Conservation (phyloP, 352 stramenopile species). For the Globisporangium nunn region DNA sequence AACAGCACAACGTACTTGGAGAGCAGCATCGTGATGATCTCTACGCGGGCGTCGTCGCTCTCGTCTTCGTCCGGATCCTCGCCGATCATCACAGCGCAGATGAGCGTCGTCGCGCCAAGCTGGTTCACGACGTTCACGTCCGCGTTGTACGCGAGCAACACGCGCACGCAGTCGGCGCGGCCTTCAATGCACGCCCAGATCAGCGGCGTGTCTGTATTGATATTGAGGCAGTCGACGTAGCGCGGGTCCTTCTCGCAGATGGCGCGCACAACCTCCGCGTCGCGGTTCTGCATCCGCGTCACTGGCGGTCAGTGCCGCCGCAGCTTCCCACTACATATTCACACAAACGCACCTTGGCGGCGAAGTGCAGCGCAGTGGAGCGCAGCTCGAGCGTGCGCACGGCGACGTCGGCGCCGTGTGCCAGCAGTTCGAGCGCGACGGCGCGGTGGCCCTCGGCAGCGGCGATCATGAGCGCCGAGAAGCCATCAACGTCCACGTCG, state of each 20-base stretch:
- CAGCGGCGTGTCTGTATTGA: constrained; percentile 71
- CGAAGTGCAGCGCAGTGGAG: constrained; percentile 73
- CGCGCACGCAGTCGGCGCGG: constrained; percentile 50
- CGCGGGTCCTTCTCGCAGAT: constrained; percentile 56
- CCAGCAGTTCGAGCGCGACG: constrained; percentile 51
- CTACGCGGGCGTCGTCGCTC: constrained; percentile 35
- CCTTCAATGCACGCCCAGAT: constrained; percentile 83
- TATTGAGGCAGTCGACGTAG: constrained; percentile 60
- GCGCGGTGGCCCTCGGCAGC: constrained; percentile 57
- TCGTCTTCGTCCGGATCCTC: constrained; percentile 57
- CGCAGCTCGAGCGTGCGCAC: constrained; percentile 67
- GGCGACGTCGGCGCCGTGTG: constrained; percentile 45
- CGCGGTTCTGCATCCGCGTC: constrained; percentile 35
- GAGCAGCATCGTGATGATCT: constrained; percentile 59
- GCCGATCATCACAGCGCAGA: constrained; percentile 76
- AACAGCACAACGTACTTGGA: constrained; percentile 20
- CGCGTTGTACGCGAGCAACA: constrained; percentile 49
- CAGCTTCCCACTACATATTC: background rate
- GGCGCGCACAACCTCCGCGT: constrained; percentile 52
- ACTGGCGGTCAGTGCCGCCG: background rate
- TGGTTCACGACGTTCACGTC: constrained; percentile 70
- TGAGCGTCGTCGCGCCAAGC: constrained; percentile 55
- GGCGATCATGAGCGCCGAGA: constrained; percentile 81
- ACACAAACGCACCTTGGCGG: constrained; percentile 46
- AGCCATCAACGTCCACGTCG: constrained; percentile 77